phyloP scores from a whole-genome alignment of 2,329 filamentous ascomycete genomes.

The Fusarium mangiferae region DNA sequence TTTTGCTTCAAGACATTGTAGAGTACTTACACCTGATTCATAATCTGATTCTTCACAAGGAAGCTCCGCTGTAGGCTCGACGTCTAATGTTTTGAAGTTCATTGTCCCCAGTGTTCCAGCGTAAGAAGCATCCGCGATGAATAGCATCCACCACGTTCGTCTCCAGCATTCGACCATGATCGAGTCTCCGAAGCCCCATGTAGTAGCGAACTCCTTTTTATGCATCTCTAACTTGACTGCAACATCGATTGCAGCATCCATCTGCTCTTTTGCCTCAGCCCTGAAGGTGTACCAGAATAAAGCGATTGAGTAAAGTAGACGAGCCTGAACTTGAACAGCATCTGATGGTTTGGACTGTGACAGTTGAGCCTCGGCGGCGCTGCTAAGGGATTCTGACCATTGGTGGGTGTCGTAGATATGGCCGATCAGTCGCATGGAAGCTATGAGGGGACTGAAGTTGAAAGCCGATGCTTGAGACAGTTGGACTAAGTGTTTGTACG shows the following conservation, averaged over 20 bases:
- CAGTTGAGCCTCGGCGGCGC: constrained; percentile 6
- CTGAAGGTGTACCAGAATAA: constrained; percentile 49
- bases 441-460: constrained; percentile 37
- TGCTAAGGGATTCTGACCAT: constrained; percentile 24
- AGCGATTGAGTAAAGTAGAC: constrained; percentile 51
- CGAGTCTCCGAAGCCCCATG: constrained; percentile 59
- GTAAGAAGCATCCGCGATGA: constrained; percentile 66
- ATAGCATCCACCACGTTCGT: constrained; percentile 79
- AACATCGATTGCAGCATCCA: constrained; percentile 63
- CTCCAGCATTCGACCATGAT: constrained; percentile 68
- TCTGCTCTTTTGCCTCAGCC: constrained; percentile 39
- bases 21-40: constrained; percentile 48
- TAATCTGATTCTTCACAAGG: constrained; percentile 73
- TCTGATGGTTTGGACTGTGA: not conserved
- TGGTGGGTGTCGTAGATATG: constrained; percentile 44
- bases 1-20: rapidly evolving
- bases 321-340: constrained; percentile 50
- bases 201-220: constrained; percentile 61
- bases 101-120: constrained; percentile 45
- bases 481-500: constrained; percentile 26
- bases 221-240: constrained; percentile 71
- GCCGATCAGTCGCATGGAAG: constrained; percentile 49
- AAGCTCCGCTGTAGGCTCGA: constrained; percentile 66
- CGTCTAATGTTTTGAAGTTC: constrained; percentile 46
- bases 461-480: constrained; percentile 4